Evolutionary conservation across 768 basidiomycete species (phyloP).

Genomic region (Mycena olivaceomarginata): DNA sequence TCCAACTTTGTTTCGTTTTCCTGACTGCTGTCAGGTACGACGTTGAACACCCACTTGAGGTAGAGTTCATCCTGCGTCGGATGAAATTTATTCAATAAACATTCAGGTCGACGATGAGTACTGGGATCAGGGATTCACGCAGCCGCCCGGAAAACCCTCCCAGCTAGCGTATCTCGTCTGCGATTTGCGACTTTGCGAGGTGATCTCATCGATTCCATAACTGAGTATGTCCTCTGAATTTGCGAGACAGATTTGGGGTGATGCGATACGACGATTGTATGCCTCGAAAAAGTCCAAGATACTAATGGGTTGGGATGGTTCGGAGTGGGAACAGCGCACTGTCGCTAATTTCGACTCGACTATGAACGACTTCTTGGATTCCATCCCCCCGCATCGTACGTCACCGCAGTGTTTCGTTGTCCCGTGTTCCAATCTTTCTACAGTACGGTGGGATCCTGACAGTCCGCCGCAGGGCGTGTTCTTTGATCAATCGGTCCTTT

Average conservation of each 20-base stretch:
- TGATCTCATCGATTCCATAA: not conserved
- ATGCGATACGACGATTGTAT: conserved; percentile 74
- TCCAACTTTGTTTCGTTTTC: no score
- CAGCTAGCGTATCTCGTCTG: not conserved
- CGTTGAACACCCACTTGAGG: not conserved
- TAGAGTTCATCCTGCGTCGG: no score
- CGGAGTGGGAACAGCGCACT: conserved; percentile 73
- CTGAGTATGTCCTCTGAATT: not conserved
- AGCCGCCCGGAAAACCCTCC: not conserved
- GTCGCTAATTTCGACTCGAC: conserved; percentile 79
- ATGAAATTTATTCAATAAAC: no score
- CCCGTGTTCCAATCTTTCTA: not conserved
- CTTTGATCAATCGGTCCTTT: conserved; percentile 60
- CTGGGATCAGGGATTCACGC: not conserved
- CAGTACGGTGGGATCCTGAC: conserved; percentile 46
- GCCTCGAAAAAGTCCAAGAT: conserved; percentile 63
- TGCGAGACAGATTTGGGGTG: conserved; percentile 67
- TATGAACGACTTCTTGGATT: conserved; percentile 76
- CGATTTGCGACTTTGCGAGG: not conserved
- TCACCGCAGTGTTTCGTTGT: conserved; percentile 11
- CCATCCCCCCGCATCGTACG: conserved; percentile 73
- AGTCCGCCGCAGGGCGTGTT: conserved; percentile 48
- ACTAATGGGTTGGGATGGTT: conserved; percentile 62
- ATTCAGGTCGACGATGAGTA: not conserved
- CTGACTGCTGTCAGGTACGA: not conserved